Conservation (phyloP, 225 moss, liverwort and hornwort genomes). For the Ulota crispa region DNA sequence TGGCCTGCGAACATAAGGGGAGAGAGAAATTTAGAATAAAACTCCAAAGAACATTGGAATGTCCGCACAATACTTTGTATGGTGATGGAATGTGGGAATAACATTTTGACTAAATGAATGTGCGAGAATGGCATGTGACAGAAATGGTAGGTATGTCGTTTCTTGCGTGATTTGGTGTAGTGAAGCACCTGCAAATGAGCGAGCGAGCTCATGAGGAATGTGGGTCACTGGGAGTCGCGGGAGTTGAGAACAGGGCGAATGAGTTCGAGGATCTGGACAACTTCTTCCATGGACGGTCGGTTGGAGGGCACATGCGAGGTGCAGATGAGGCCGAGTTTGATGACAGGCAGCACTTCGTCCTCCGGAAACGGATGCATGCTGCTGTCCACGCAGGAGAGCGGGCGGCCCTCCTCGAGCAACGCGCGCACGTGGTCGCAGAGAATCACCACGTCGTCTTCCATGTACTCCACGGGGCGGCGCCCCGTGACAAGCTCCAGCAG, state of each 20-base stretch:
- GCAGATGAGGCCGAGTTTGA: slow-evolving; percentile 97
- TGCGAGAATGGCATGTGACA: not conserved
- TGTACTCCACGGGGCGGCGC: slow-evolving; percentile 90
- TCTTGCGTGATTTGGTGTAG: not conserved
- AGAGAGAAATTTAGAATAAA: not conserved
- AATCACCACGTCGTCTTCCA: slow-evolving; percentile 97
- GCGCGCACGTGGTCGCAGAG: slow-evolving; percentile 88
- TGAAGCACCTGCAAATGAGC: no score
- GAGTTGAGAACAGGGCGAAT: slow-evolving; percentile 74
- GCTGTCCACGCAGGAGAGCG: slow-evolving; percentile 72
- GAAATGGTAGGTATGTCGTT: not conserved
- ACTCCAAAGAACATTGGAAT: not conserved
- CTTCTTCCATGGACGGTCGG: slow-evolving; percentile 96
- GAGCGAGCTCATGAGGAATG: not conserved
- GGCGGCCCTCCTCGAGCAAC: slow-evolving; percentile 81
- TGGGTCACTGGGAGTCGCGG: slow-evolving; percentile 34
- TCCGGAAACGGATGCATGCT: slow-evolving; percentile 55
- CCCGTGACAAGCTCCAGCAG: slow-evolving; percentile 96
- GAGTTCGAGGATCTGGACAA: slow-evolving; percentile 95
- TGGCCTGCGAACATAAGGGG: not conserved
- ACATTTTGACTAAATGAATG: not conserved
- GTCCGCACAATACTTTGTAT: no score
- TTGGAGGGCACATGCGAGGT: slow-evolving; percentile 97
- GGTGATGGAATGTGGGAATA: not conserved
- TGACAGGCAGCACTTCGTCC: slow-evolving; percentile 93